Evolutionary conservation across 192 early-diverging fungal species (phyloP), one percentile per base, ranked within the genome.

Genomic region (Chytriomyces sp.): DNA sequence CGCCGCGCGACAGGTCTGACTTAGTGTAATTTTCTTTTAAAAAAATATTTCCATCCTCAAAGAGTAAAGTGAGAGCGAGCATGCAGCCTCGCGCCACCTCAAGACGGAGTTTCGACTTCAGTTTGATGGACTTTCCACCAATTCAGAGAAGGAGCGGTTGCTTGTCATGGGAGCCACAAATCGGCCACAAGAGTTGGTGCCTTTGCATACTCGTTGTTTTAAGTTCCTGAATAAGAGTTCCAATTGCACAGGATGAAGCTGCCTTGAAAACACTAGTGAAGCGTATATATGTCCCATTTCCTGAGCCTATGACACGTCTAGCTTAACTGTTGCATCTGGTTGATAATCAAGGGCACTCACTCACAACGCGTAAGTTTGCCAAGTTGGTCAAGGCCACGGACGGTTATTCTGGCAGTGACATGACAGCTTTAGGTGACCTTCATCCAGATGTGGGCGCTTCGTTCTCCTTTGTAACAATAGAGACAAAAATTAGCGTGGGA

Each of bases 91-190:
- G 0, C 63, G 86, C 8, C 62, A 84, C 30, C 59, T 87, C 3
- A 87, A 87, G 62, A 87, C 86, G 0, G 83, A 87, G 59, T 87
- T 87, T 74, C 72, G 86, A 4, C 32, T 87, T 7, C 83, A 87
- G 60, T 87, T 87, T 79, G 86, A 87, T 61, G 86, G 86, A 3
- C 22, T 86, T 5, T 62, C 70, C 3, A 75, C 78, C 22, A 62
- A 44, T 36, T 10, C 73, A 3, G 77, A 77, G 4, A 67, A 79
- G 6, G 76, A 84, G 30, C 54, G 82, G 4, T 25, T 87, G 22
- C 67, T 87, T 3, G 79, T 87, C 7, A 53, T 87, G 33, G 86
- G 71, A 14, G 86, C 86, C n/a, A 86, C 86, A 2, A 87, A 87
- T 65, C 72, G 86, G 31, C 86, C 86, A 0, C 82, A 84, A 56